These are phyloP conservation scores for Carex pumila DNA, from an alignment of 176 grass and related monocot genomes.

Conservation along the genomic window DNA sequence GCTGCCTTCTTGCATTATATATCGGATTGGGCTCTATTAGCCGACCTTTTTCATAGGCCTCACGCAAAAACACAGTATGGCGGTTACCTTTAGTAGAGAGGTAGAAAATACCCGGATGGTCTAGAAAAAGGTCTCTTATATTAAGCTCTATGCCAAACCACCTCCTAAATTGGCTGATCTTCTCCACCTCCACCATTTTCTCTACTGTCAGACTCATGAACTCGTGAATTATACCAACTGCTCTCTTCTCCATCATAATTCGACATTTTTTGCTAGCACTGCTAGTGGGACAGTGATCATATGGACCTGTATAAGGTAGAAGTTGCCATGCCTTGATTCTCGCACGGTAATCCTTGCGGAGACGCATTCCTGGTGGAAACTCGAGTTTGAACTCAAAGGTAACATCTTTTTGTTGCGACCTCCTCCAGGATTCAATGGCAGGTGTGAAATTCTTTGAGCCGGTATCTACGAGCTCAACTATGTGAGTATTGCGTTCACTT, in stretches of 20 bases:
- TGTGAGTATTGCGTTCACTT: conserved; percentile 44
- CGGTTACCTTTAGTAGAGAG: conserved; percentile 62
- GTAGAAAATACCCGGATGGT: conserved; percentile 93
- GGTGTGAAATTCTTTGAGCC: conserved; percentile 18
- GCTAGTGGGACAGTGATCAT: conserved; percentile 14
- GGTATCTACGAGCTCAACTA: conserved; percentile 43
- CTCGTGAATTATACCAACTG: conserved; percentile 72
- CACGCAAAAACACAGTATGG: conserved; percentile 74
- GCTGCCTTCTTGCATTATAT: conserved; percentile 53
- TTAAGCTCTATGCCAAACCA: conserved; percentile 83
- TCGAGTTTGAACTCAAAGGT: conserved; percentile 46
- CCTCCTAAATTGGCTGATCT: conserved; percentile 80
- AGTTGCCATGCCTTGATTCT: conserved; percentile 51
- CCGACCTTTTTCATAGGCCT: conserved; percentile 51
- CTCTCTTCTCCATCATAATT: conserved; percentile 79
- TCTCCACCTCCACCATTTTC: conserved; percentile 95
- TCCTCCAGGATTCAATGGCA: conserved; percentile 25
- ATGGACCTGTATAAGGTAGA: conserved; percentile 44
- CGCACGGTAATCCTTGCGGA: conserved; percentile 52
- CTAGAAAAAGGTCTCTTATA: conserved; percentile 75
- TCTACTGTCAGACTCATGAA: conserved; percentile 79
- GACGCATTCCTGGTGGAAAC: conserved; percentile 66
- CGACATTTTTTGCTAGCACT: conserved; percentile 24
- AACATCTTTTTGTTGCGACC: conserved; percentile 17
- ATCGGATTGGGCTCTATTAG: conserved; percentile 62